Conservation (phyloP, 148 eudicot species). For the Silene uniflora region DNA sequence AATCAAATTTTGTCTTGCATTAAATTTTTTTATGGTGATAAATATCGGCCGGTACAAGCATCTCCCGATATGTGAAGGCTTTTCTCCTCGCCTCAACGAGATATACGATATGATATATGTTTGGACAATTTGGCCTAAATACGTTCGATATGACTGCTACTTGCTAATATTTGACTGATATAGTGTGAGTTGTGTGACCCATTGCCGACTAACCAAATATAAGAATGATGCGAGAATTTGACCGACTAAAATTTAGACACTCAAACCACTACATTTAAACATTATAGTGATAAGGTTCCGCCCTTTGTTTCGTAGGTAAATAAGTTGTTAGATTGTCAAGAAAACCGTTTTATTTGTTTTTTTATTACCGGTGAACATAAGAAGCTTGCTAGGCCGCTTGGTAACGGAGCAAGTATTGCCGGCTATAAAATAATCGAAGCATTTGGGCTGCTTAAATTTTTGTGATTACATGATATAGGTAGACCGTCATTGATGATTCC, state of each 20-base stretch:
- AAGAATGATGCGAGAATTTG: not conserved
- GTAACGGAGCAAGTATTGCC: not conserved
- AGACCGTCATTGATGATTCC: not conserved
- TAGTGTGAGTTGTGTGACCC: not conserved
- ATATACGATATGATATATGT: not conserved
- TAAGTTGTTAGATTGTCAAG: not conserved
- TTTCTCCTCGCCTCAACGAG: not conserved
- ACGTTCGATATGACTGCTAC: not conserved
- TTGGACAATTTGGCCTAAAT: not conserved
- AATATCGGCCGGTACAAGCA: not conserved
- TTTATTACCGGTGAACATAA: not conserved
- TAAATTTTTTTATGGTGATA: no score
- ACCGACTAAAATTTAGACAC: not conserved
- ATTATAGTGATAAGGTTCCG: not conserved
- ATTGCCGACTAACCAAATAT: not conserved
- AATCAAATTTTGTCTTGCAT: not conserved
- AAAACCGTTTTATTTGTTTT: not conserved
- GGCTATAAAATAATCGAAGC: not conserved
- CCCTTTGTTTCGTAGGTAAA: not conserved
- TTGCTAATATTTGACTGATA: not conserved
- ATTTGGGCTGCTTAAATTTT: not conserved
- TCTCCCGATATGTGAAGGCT: not conserved
- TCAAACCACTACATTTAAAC: not conserved
- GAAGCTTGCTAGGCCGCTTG: not conserved
- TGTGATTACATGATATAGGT: not conserved